These are phyloP conservation scores for Aphanocladium album DNA, from an alignment of 2,329 filamentous ascomycete genomes.

Conservation along the genomic window DNA sequence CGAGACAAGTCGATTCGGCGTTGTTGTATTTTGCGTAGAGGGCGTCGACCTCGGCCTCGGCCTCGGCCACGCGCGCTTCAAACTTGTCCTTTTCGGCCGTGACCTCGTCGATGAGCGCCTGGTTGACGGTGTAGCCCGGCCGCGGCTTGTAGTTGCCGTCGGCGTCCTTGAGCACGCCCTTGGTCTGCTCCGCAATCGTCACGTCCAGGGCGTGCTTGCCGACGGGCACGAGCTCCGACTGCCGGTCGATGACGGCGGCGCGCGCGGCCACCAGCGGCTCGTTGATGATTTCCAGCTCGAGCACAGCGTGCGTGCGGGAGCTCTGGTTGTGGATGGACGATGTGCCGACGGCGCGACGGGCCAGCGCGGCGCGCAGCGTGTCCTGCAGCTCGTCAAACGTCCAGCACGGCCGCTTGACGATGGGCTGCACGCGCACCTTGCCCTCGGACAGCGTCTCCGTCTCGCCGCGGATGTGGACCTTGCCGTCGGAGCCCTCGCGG, in stretches of 20 bases:
- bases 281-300: constrained; percentile 38
- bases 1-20: constrained; percentile 25
- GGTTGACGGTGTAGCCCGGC: constrained; percentile 30
- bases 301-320: constrained; percentile 38
- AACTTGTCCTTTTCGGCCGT: constrained; percentile 33
- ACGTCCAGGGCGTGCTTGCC: constrained; percentile 20
- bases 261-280: constrained; percentile 29
- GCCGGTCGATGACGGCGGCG: constrained; percentile 33
- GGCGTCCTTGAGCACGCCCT: constrained; percentile 22
- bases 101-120: constrained; percentile 33
- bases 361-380: constrained; percentile 26
- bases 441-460: constrained; percentile 35
- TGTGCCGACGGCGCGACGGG: constrained; percentile 28
- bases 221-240: constrained; percentile 40
- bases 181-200: constrained; percentile 16
- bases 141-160: constrained; percentile 30
- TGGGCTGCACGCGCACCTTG: constrained; percentile 36
- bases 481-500: constrained; percentile 35
- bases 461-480: constrained; percentile 35
- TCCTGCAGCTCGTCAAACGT: constrained; percentile 29
- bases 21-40: constrained; percentile 19
- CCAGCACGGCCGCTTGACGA: constrained; percentile 31
- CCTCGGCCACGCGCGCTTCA: constrained; percentile 27
- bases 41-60: constrained; percentile 27
- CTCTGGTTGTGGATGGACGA: constrained; percentile 40